phyloP scores from a whole-genome alignment of 768 basidiomycete genomes.

The Lepiota brunneoincarnata region DNA sequence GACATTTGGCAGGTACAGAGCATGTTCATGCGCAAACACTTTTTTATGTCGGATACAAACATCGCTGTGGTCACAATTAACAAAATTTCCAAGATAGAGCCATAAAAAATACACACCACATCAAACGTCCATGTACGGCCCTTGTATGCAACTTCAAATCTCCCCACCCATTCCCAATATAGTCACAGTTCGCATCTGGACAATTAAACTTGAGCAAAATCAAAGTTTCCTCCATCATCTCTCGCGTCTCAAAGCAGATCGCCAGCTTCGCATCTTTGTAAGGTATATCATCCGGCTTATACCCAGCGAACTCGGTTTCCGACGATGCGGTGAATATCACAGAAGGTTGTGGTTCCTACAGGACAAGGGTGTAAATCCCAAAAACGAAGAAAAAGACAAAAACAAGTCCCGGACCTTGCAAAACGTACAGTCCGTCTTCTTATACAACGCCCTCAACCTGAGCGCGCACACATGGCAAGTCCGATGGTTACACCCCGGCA shows the following conservation, averaged over 20 bases:
- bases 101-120: constrained; percentile 61
- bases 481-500: constrained; percentile 89
- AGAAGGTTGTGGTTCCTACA: constrained; percentile 66
- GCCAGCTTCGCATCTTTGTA: constrained; percentile 72
- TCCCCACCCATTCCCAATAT: constrained; percentile 84
- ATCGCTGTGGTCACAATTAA: constrained; percentile 45
- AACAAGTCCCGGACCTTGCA: constrained; percentile 77
- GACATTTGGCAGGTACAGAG: constrained; percentile 64
- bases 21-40: constrained; percentile 94
- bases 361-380: not conserved
- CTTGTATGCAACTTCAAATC: constrained; percentile 86
- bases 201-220: constrained; percentile 94
- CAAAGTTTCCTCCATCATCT: constrained; percentile 94
- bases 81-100: not conserved
- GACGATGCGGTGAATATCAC: constrained; percentile 75
- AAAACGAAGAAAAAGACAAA: not conserved
- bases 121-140: constrained; percentile 66
- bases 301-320: constrained; percentile 60
- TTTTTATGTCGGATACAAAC: constrained; percentile 89
- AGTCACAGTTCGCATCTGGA: constrained; percentile 79
- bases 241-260: constrained; percentile 85
- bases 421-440: constrained; percentile 91
- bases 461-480: constrained; percentile 95
- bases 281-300: constrained; percentile 49
- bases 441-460: constrained; percentile 87